Base-by-base conservation (phyloP, 805 yeast genomes). In the Candida silvicultrix region DNA sequence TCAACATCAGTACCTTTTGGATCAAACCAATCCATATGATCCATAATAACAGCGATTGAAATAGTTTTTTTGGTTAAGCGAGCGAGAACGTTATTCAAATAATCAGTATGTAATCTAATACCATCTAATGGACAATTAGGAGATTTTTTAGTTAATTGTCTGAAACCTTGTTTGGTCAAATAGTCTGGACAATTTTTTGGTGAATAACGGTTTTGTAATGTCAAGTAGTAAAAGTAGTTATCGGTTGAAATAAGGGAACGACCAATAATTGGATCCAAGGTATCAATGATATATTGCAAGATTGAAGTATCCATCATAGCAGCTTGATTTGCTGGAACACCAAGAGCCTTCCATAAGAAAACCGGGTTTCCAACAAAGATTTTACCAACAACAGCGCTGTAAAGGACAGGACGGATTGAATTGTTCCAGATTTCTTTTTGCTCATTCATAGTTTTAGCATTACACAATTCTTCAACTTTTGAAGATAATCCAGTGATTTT, bases 11-110 rank as follows among this genome's bases (percentile, higher is more conserved):
- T 57, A 9, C 83, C 84, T 15, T 70, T 60, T 34, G 86, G 82
- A 54, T 82, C 81, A 59, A 86, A 86, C 95, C 95, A 86, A 65
- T 87, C 95, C 94, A 87, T 85, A 63, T 86, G 95, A 64, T 86
- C 95, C 95, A 86, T 86, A 45, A 86, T 83, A 38, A 86, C 77
- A 29, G 92, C 92, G 54, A 83, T 81, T 5, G 90, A 81, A 39
- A 86, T 72, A 11, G 89, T 77, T 46, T 77, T 74, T 42, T 74
- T 69, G 22, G 80, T 69, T 44, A 86, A 68, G 51, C 94, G 74
- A 38, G 77, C 80, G 50, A 84, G 78, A 3, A 87, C 94, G 57
- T 85, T 89, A 58, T 78, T 82, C 57, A 86, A 70, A 47, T 81
- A 80, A 62, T 87, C 95, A 2, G 95, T 86, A 65, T 86, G 95